phyloP scores from a whole-genome alignment of 441 rosid species.

The Erodium moschatum region DNA sequence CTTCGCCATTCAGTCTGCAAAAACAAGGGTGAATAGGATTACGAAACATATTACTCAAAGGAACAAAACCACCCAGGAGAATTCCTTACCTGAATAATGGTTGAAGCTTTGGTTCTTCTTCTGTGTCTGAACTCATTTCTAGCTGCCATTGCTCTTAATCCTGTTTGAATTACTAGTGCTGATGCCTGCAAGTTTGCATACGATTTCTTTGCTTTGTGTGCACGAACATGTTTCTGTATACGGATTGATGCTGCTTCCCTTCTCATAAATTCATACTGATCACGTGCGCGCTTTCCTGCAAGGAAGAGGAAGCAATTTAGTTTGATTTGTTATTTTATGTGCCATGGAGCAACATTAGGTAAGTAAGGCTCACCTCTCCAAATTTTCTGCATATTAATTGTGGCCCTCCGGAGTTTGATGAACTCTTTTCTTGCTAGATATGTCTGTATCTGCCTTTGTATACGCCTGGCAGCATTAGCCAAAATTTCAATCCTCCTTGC shows the following conservation, averaged over 20 bases:
- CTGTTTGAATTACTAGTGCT: conserved; percentile 72
- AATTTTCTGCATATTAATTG: conserved; percentile 67
- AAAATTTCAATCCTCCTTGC: conserved; percentile 97
- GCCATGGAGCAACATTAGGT: too few relatives aligned
- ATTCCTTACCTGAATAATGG: conserved; percentile 40
- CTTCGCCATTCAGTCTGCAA: conserved; percentile 52
- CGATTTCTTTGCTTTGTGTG: conserved; percentile 54
- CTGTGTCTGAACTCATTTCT: conserved; percentile 40
- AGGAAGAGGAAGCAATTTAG: background rate
- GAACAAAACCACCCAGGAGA: background rate
- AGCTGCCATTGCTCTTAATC: conserved; percentile 90
- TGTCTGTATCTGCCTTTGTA: conserved; percentile 81
- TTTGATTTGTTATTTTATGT: too few relatives aligned
- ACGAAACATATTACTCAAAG: background rate
- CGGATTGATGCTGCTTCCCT: conserved; percentile 78
- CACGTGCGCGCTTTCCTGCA: conserved; percentile 77
- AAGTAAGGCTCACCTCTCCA: conserved; percentile 63
- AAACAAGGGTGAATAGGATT: conserved; percentile 11
- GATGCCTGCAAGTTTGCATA: conserved; percentile 47
- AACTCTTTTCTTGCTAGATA: conserved; percentile 84
- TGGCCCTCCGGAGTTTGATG: conserved; percentile 63
- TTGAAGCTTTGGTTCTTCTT: conserved; percentile 57
- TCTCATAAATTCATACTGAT: conserved; percentile 64
- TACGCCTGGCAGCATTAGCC: conserved; percentile 91
- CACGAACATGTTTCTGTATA: conserved; percentile 78